Base-by-base conservation (phyloP, 2,329 filamentous ascomycete genomes). In the Zymoseptoria tritici region DNA sequence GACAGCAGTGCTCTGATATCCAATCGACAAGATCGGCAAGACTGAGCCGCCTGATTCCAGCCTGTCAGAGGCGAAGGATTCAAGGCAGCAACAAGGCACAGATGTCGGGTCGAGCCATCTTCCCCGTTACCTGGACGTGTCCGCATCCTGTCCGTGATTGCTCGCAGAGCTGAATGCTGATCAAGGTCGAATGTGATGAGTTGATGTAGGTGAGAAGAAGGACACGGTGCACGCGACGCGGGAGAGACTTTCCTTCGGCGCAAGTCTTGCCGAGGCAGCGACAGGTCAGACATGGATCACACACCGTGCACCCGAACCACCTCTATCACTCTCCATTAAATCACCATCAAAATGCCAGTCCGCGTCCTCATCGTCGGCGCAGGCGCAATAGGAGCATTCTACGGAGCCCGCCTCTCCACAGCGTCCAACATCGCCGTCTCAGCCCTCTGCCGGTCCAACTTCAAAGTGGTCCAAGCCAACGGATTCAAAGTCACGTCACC, bases 371-470 rank as follows among this genome's bases (percentile, higher is more conserved):
- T 89, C 65, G 82, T 89, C 60, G 86, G 87, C 70, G 86, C 86
- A 21, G 87, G 86, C 64, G 86, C 87, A 62, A 85, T 90, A 50
- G 87, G 87, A 58, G 87, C 85, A 58, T 89, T 89, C 76, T 89
- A 89, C 68, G 86, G 85, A 53, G 88, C 86, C 6, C 79, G 87
- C 21, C 79, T 89, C 16, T 85, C 88, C 66, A 78, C 59, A 46
- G 66, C 64, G 9, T 65, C 69, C 1, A 79, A 82, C 58, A 76
- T 85, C 49, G 77, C 81, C 59, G 84, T 88, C 55, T 90, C 87
- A 4, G 83, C 89, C 52, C 84, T 89, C 57, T 89, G 87, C 64
- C 83, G 88, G 54, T 90, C 87, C 49, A 91, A 91, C 76, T 90
- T 88, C 77, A 73, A 78, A 22, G 82, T 81, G 36, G 85, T 91